These are phyloP conservation scores for Beauveria sp. DNA, from an alignment of 2,329 filamentous ascomycete genomes.

Conservation along the genomic window DNA sequence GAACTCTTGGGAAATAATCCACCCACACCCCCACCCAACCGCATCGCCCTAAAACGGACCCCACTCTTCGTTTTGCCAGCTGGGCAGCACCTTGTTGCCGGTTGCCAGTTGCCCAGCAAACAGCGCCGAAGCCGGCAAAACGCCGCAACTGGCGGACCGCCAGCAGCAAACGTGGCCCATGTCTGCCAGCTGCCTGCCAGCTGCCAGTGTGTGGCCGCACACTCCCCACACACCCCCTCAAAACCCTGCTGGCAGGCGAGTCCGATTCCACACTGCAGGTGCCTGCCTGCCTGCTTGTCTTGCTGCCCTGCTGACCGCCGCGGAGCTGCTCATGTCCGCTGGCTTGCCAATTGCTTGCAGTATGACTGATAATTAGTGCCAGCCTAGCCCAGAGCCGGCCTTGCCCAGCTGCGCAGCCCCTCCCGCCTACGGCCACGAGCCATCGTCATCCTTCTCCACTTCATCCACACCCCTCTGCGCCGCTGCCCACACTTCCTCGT, in stretches of 20 bases:
- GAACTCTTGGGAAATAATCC: background rate
- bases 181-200: background rate
- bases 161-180: background rate
- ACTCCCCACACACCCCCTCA: background rate
- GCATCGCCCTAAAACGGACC: background rate
- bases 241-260: background rate
- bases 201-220: background rate
- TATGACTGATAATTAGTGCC: background rate
- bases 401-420: background rate
- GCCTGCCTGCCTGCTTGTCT: too few relatives aligned
- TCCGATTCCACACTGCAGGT: background rate
- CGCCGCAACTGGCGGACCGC: background rate
- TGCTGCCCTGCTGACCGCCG: conserved; percentile 3
- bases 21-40: background rate
- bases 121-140: background rate
- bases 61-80: conserved; percentile 4
- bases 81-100: background rate
- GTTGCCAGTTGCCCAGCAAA: too few relatives aligned
- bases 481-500: background rate
- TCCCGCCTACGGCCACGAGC: background rate
- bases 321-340: background rate
- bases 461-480: too few relatives aligned
- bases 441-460: conserved; percentile 11
- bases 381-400: background rate
- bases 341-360: background rate